Base-by-base conservation (phyloP, 352 stramenopile genomes). In the Elongisporangium anandrum region DNA sequence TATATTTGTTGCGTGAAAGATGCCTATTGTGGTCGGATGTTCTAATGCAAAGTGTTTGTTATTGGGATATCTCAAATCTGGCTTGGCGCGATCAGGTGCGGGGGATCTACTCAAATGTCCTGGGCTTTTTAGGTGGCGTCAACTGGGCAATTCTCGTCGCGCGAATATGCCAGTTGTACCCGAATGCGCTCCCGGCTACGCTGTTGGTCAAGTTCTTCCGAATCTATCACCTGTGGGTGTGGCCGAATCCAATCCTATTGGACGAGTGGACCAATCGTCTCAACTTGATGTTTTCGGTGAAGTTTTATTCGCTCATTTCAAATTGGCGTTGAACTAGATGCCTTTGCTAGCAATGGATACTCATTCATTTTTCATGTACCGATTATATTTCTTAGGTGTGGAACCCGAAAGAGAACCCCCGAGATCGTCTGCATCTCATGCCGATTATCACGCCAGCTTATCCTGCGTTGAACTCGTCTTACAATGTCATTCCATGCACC, bases 381-480 rank as follows among this genome's bases (percentile, higher is more conserved):
- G 5, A 19, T 62, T 19, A 58, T 23, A 19, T 21, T 7, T 26
- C 29, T 38, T 26, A 96, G 81, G 83, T 87, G 23, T 98, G 93
- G 93, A 96, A 97, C 58, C 88, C 92, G 12, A 91, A 87, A 62
- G 50, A 66, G 9, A 92, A 96, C 61, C 74, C 77, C 19, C 75
- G 81, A 6, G 94, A 99, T 72, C 76, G 87, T 19, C 70, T 75
- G 20, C 95, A 99, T 65, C 68, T 99, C 45, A 99, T 99, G 96
- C 97, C 97, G 17, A 99, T 99, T 68, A 98, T 99, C 65, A 99
- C 98, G 2, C 98, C 98, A 4, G 92, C 94, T 49, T 99, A 99
- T 69, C 98, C 98, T 13, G 88, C 82, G 16, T 98, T 98, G 83
- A 99, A 99, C 72, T 99, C 96, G 45, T 97, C 96, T 4, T 99